A percentile compares a stretch with the other conserved stretches of the same genome.
These are phyloP conservation scores for Diaporthe caulivora DNA, from an alignment of 2,329 filamentous ascomycete species.

Conservation along the genomic window DNA sequence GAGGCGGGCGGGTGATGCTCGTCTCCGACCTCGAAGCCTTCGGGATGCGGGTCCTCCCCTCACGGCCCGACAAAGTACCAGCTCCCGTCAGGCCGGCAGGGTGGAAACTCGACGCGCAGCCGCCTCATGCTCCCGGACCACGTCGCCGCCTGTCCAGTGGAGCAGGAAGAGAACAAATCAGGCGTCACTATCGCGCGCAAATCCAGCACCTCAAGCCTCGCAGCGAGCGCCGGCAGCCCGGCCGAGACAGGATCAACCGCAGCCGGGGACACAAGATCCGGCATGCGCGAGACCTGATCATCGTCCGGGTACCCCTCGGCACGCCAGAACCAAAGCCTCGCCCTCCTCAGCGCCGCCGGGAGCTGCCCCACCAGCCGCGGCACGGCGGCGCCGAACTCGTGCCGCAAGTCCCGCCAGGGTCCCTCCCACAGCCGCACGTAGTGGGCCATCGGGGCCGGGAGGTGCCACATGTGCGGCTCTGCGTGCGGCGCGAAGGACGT, in stretches of 20 bases:
- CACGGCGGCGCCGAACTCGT: constrained; percentile 44
- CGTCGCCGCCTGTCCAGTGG: constrained; percentile 36
- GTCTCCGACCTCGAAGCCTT: constrained; percentile 42
- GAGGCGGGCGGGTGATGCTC: constrained; percentile 42
- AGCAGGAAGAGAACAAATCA: constrained; percentile 29
- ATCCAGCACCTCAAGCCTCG: constrained; percentile 41
- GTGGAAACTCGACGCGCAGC: constrained; percentile 43
- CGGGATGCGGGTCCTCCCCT: constrained; percentile 41
- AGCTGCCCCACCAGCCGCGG: constrained; percentile 38
- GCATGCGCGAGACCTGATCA: constrained; percentile 7
- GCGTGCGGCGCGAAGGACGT: constrained; percentile 32
- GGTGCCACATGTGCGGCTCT: neutral
- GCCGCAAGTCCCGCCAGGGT: constrained; percentile 44
- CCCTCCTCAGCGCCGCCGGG: constrained; percentile 32
- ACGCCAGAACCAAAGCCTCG: constrained; percentile 27
- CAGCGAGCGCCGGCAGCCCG: constrained; percentile 41
- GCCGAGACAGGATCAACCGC: constrained; percentile 42
- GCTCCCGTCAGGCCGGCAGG: constrained; percentile 41
- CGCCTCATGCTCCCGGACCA: constrained; percentile 38
- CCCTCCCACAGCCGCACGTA: constrained; percentile 44
- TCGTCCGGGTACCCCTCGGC: neutral
- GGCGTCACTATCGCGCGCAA: constrained; percentile 42
- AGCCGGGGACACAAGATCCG: constrained; percentile 41
- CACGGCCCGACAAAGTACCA: constrained; percentile 45
- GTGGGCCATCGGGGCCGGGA: constrained; percentile 29